Evolutionary conservation across 495 filamentous ascomycete species (phyloP), one percentile per base, ranked within the genome.

Genomic region (Emericellopsis terricola): DNA sequence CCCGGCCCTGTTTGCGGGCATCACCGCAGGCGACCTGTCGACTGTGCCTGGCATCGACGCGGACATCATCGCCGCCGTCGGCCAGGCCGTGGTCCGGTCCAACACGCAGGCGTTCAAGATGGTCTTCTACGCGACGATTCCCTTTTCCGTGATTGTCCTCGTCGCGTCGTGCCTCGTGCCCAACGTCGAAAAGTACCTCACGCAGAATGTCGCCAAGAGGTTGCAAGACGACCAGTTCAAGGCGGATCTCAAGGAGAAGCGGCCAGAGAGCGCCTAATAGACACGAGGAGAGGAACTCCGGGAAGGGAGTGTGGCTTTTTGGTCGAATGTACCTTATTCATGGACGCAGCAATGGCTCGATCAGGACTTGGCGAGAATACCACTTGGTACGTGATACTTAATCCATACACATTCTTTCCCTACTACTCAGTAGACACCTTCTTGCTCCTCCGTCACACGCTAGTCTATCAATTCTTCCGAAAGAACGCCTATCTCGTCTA

Each of bases 101-200:
- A 57, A 55, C 38, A 40, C 53, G 5, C 27, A 49, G 17, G 44
- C 46, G 2, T 60, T 63, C 41, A 38, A 43, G 24, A 51, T 51
- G 14, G 56, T 64, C 6, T 65, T 57, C 32, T 55, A 55, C 24
- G 48, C 50, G 7, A 56, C 47, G 13, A 53, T 63, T 39, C 46
- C 54, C 0, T 65, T 65, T 38, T 50, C 49, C 15, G 46, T 40
- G 11, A 21, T 58, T 18, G 37, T 58, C 2, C 43, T 65, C 19
- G 30, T 60, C 29, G 49, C 51, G 8, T 41, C 56, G 2, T 37
- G 43, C 13, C 47, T 57, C 18, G 41, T 44, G 18, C 41, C 41
- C 15, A 33, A 44, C 19, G 34, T 44, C 28, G 55, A 51, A 26
- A 42, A 48, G 37, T 55, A 45, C 37, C 31, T 59, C 29, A 37